phyloP scores from a whole-genome alignment of 768 basidiomycete genomes.

The Tylopilus balloui region DNA sequence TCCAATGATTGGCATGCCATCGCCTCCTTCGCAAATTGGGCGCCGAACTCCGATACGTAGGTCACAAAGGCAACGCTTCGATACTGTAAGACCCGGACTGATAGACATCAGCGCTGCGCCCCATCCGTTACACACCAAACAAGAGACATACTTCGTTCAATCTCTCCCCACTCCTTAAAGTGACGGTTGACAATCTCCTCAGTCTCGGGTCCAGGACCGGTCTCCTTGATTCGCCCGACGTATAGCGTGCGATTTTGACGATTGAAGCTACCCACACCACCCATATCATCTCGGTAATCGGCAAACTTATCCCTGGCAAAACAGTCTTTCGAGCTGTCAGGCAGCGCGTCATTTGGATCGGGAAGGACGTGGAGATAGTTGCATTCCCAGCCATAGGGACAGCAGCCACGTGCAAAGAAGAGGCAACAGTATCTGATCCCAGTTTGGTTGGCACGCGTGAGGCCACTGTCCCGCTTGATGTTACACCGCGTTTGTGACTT shows the following conservation, averaged over 20 bases:
- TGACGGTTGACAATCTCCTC: slow-evolving; percentile 88
- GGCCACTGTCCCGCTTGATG: slow-evolving; percentile 83
- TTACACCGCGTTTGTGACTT: slow-evolving; percentile 92
- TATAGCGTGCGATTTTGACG: slow-evolving; percentile 93
- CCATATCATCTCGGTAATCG: slow-evolving; percentile 99
- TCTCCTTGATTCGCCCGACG: slow-evolving; percentile 91
- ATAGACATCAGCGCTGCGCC: slow-evolving; percentile 10
- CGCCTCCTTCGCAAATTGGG: slow-evolving; percentile 95
- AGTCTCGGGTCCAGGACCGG: slow-evolving; percentile 81
- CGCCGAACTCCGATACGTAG: slow-evolving; percentile 78
- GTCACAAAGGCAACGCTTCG: slow-evolving; percentile 97
- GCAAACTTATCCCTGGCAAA: slow-evolving; percentile 96
- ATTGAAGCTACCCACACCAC: slow-evolving; percentile 96
- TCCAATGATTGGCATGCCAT: slow-evolving; percentile 99
- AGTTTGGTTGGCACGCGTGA: slow-evolving; percentile 92
- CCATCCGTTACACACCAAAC: not conserved
- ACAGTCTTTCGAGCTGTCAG: slow-evolving; percentile 93
- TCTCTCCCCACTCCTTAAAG: slow-evolving; percentile 94
- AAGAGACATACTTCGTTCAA: slow-evolving; percentile 74
- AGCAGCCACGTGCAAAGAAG: slow-evolving; percentile 94
- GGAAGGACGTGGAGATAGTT: slow-evolving; percentile 92
- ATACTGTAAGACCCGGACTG: slow-evolving; percentile 88
- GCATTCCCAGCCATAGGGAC: slow-evolving; percentile 98
- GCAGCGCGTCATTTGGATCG: slow-evolving; percentile 58
- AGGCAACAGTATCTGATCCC: slow-evolving; percentile 92